Base-by-base conservation (phyloP, 2,329 filamentous ascomycete genomes). In the Botryotinia narcissicola region DNA sequence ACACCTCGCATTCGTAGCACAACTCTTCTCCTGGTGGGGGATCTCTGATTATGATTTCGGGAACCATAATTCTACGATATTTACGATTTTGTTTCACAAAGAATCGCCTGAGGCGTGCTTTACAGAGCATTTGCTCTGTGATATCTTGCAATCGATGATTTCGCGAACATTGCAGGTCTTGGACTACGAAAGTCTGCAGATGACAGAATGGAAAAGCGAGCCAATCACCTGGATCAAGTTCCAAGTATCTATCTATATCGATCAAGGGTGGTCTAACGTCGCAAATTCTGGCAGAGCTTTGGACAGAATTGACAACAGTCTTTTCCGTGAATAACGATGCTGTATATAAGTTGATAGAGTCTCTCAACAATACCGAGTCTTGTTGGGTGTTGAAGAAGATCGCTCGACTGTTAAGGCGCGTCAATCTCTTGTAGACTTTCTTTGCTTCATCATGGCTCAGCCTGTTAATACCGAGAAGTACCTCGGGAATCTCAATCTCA, bases 101-200 rank as follows among this genome's bases (percentile, higher is more conserved):
- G 16, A 32, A 69, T 18, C 20, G 10, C 18, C 22, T 29, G 8
- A 69, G 25, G 2, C 35, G 37, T 42, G 42, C 37, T 69, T n/a
- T 69, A n/a, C 35, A 69, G 18, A 44, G 25, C 51, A 54, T 16
- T 25, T n/a, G 48, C n/a, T 57, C 18, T 14, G 25, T 32, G 37
- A 59, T 40, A 9, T 69, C 35, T 42, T 69, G 66, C 35, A 69
- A 32, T 59, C 48, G 37, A 57, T 69, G 67, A 16, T 59, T 42
- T 44, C 67, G 25, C 12, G 22, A 54, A 69, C 67, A 59, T 32
- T 69, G 35, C 18, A 57, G 18, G 48, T 69, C 67, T 69, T 69
- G 48, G 20, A 59, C n/a, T 14, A 59, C 16, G 40, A 69, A 69
- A 32, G 3, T 54, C 32, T 18, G 3, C 37, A 69, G 7, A n/a